Evolutionary conservation across 1,284 basidiomycete species (phyloP).

Genomic region (Volvariella surrecta): DNA sequence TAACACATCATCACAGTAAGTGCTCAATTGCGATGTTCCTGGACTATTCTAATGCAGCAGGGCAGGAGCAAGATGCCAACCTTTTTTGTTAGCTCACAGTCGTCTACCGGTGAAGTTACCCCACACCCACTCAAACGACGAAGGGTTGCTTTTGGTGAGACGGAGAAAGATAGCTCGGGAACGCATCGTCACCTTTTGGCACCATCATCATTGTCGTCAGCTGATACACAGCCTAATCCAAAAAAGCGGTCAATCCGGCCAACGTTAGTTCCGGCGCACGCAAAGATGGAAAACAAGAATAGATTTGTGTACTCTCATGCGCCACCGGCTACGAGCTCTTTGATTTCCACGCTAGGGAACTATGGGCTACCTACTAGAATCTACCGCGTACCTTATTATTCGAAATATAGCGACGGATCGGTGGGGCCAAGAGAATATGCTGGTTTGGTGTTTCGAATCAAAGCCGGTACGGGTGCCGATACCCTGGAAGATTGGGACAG

Average conservation of each 20-base stretch:
- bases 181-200: background rate
- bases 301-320: slow-evolving; percentile 40
- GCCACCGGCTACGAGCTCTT: slow-evolving; percentile 48
- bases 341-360: slow-evolving; percentile 44
- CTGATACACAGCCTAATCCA: background rate
- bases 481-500: slow-evolving; percentile 45
- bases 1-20: too few relatives aligned
- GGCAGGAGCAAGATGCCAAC: too few relatives aligned
- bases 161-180: background rate
- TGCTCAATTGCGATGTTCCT: too few relatives aligned
- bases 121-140: background rate
- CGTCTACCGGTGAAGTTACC: too few relatives aligned
- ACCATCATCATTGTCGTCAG: background rate
- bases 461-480: slow-evolving; percentile 45
- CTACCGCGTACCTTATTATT: slow-evolving; percentile 78
- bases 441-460: slow-evolving; percentile 68
- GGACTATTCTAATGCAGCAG: too few relatives aligned
- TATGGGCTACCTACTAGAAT: slow-evolving; percentile 51
- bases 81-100: too few relatives aligned
- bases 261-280: background rate
- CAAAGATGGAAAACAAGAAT: slow-evolving; percentile 18
- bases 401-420: slow-evolving; percentile 65
- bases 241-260: background rate
- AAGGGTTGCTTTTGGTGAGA: background rate
- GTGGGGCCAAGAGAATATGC: slow-evolving; percentile 69